Evolutionary conservation across 1,139 yeast species (phyloP), one percentile per base, ranked within the genome.

Genomic region (Saccharomyces hybrid): DNA sequence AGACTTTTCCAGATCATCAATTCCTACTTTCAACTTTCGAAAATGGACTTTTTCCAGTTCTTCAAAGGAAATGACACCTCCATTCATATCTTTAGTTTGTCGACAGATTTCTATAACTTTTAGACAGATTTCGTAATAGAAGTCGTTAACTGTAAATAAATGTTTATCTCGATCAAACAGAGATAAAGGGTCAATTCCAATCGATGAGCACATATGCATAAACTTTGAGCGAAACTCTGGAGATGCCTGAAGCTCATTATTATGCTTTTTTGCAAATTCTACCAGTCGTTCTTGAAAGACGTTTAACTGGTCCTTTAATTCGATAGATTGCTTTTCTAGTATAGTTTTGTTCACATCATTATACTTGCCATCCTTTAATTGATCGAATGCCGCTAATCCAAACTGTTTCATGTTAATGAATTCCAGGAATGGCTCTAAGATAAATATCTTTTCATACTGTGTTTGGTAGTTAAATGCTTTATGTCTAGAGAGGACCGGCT

Each of bases 171-270:
- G 63, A 49, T 67, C 67, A 50, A 66, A 67, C 20, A 68, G 41
- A 42, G 84, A 84, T 46, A 88, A 69, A 0, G 96, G 93, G 65
- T 89, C 96, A n/a, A 88, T 82, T 1, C 96, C 96, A 20, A 88
- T 83, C 63, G 85, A 82, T 25, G 78, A 75, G 62, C 96, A 87
- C 77, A 89, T 83, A 57, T 81, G 80, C 49, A 88, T 81, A 70
- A 89, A 88, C 65, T 85, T 84, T 28, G 78, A 73, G 48, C 93
- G 72, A 65, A 88, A 83, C 56, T 83, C 83, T 1, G 83, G 77
- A 64, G 86, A 84, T 53, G 74, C 76, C 53, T 79, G 73, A 53
- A 89, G 84, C 61, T 86, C 90, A 13, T 76, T 73, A 28, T 80
- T 78, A 62, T 84, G 83, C 14, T 79, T 82, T 51, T 72, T 73